A percentile compares a stretch with the other conserved stretches of the same genome.
These are phyloP conservation scores for Dendryphion nanum DNA, from an alignment of 2,329 filamentous ascomycete genomes.

Conservation along the genomic window DNA sequence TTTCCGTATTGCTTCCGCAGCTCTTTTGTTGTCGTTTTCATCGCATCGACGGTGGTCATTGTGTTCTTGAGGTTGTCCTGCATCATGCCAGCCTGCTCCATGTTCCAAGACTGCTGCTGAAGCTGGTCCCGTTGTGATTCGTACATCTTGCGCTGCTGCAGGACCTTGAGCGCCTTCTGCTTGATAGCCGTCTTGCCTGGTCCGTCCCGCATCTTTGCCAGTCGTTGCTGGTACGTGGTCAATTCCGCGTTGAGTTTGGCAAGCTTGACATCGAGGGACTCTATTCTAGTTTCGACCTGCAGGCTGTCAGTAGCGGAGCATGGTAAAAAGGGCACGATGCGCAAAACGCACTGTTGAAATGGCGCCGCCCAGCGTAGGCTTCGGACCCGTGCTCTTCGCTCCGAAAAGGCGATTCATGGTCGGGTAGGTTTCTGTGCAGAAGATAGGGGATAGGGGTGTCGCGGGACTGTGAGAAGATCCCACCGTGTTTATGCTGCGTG, in stretches of 20 bases:
- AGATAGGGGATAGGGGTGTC: neutral
- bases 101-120: slow-evolving; percentile 94
- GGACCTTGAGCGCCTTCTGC: slow-evolving; percentile 89
- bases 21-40: slow-evolving; percentile 95
- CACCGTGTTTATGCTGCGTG: no score
- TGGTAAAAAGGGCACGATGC: neutral
- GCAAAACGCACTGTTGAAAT: slow-evolving; percentile 63
- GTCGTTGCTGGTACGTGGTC: slow-evolving; percentile 79
- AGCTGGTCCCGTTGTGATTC: slow-evolving; percentile 92
- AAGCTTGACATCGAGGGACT: slow-evolving; percentile 90
- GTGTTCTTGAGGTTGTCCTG: slow-evolving; percentile 98
- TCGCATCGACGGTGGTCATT: slow-evolving; percentile 96
- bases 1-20: slow-evolving; percentile 94
- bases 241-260: slow-evolving; percentile 90
- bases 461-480: no score
- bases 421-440: slow-evolving; percentile 10
- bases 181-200: slow-evolving; percentile 91
- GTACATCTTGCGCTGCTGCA: slow-evolving; percentile 92
- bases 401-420: slow-evolving; percentile 96
- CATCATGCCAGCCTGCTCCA: slow-evolving; percentile 98
- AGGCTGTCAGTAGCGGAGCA: slow-evolving; percentile 23
- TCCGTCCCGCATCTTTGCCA: slow-evolving; percentile 90
- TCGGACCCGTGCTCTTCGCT: slow-evolving; percentile 79
- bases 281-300: slow-evolving; percentile 75
- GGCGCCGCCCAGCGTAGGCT: slow-evolving; percentile 81